phyloP scores from a whole-genome alignment of 371 early-diverging fungal species.

The Rhizopus sp. region DNA sequence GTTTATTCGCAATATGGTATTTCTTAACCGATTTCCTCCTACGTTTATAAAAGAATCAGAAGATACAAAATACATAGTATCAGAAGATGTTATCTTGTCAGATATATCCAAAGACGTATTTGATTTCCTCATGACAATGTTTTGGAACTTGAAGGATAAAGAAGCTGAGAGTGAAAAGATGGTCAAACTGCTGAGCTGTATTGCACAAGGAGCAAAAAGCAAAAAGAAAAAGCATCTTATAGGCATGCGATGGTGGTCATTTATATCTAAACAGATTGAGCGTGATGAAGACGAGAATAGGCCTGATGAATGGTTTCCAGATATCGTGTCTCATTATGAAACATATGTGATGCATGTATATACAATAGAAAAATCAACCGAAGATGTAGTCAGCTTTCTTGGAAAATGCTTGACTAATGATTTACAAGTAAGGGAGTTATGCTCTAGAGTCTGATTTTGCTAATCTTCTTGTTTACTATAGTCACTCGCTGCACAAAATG shows the following conservation, averaged over 20 bases:
- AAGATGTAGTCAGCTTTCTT: constrained; percentile 8
- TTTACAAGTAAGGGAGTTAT: constrained; percentile 24
- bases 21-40: constrained; percentile 6
- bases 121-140: constrained; percentile 29
- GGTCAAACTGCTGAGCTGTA: constrained; percentile 23
- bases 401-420: constrained; percentile 28
- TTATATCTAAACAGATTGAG: constrained; percentile 22
- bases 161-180: constrained; percentile 27
- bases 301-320: constrained; percentile 19
- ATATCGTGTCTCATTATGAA: constrained; percentile 15
- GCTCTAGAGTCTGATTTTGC: neutral
- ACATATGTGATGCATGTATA: constrained; percentile 16
- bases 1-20: constrained; percentile 25
- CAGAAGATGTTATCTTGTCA: constrained; percentile 17
- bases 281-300: neutral
- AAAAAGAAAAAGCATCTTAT: constrained; percentile 26
- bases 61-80: constrained; percentile 4
- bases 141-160: constrained; percentile 25
- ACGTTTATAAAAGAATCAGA: constrained; percentile 1
- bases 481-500: constrained; percentile 35
- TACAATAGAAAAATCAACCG: constrained; percentile 7
- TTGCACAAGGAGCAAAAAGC: constrained; percentile 21
- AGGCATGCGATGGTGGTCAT: constrained; percentile 47
- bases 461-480: constrained; percentile 7
- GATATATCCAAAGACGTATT: constrained; percentile 28